Percentiles rank a stretch among this genome's conserved stretches.
These are phyloP conservation scores for Lipomyces mesembrius DNA, from an alignment of 805 yeast genomes.

Conservation along the genomic window DNA sequence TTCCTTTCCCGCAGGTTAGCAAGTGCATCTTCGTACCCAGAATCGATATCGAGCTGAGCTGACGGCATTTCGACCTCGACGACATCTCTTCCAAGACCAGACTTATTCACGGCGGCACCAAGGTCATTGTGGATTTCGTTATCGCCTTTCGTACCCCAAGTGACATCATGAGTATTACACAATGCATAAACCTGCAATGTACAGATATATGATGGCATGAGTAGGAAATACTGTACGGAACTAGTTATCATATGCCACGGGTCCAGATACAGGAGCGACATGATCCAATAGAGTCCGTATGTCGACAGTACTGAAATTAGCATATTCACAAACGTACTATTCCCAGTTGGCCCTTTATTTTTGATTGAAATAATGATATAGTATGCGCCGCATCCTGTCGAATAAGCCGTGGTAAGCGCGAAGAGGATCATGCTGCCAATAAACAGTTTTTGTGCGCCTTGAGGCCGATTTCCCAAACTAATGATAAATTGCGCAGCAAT, in stretches of 20 bases:
- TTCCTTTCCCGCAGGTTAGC: conserved; percentile 68
- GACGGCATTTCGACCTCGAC: conserved; percentile 77
- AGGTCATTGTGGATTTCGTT: conserved; percentile 68
- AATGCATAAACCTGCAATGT: conserved; percentile 94
- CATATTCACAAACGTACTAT: conserved; percentile 67
- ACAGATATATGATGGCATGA: conserved; percentile 90
- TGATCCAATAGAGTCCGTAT: conserved; percentile 81
- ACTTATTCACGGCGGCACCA: conserved; percentile 76
- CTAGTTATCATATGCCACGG: conserved; percentile 97
- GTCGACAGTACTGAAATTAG: conserved; percentile 87
- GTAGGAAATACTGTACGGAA: conserved; percentile 81
- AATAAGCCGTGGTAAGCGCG: conserved; percentile 78
- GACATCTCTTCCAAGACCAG: conserved; percentile 81
- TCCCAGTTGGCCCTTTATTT: conserved; percentile 43
- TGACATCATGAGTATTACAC: conserved; percentile 96
- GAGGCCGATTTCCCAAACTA: conserved; percentile 97
- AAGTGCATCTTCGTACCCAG: conserved; percentile 75
- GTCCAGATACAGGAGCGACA: conserved; percentile 84
- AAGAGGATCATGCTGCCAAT: conserved; percentile 71
- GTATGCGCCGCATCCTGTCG: conserved; percentile 79
- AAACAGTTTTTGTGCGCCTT: conserved; percentile 71
- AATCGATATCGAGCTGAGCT: conserved; percentile 76
- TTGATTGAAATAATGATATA: conserved; percentile 66
- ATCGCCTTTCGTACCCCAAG: conserved; percentile 99
- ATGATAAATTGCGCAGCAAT: conserved; percentile 87